Conservation (phyloP, 208 protist species). For the Perkinsela sp. region DNA sequence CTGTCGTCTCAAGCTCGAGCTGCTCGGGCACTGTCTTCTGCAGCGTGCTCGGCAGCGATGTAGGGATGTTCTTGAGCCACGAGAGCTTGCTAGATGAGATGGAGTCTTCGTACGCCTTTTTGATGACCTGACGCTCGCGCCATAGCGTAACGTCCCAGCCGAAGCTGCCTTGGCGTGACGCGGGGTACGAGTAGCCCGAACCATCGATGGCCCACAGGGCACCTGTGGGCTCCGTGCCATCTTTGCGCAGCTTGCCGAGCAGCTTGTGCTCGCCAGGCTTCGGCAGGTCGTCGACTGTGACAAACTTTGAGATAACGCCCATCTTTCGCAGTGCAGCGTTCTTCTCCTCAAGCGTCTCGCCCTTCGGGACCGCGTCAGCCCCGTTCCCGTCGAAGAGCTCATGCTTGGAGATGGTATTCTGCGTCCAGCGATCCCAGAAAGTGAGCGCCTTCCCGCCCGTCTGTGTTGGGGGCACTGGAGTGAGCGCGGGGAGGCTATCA, state of each 20-base stretch:
- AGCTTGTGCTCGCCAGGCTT: constrained; percentile 13
- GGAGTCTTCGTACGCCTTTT: constrained; percentile 22
- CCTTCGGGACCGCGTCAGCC: constrained; percentile 36
- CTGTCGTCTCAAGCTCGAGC: constrained; percentile 44
- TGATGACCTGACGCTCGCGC: constrained; percentile 35
- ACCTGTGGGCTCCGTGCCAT: constrained; percentile 35
- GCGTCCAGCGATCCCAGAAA: constrained; percentile 54
- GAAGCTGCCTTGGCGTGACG: constrained; percentile 30
- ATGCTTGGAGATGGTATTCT: constrained; percentile 35
- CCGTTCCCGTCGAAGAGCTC: constrained; percentile 43
- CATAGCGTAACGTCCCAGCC: constrained; percentile 50
- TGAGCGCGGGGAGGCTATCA: neutral
- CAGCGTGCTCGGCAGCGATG: constrained; percentile 17
- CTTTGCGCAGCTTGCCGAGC: constrained; percentile 19
- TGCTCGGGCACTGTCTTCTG: constrained; percentile 26
- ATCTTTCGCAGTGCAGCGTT: constrained; percentile 37
- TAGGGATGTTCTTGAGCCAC: constrained; percentile 10
- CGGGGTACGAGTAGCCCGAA: constrained; percentile 46
- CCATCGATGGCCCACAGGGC: constrained; percentile 48
- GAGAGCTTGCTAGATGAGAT: constrained; percentile 13
- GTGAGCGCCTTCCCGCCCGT: constrained; percentile 12
- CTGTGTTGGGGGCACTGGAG: neutral
- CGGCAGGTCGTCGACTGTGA: constrained; percentile 22
- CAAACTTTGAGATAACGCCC: constrained; percentile 34
- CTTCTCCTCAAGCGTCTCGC: constrained; percentile 44